These are phyloP conservation scores for Diplodia sapinea DNA, from an alignment of 2,329 filamentous ascomycete genomes.

Conservation along the genomic window DNA sequence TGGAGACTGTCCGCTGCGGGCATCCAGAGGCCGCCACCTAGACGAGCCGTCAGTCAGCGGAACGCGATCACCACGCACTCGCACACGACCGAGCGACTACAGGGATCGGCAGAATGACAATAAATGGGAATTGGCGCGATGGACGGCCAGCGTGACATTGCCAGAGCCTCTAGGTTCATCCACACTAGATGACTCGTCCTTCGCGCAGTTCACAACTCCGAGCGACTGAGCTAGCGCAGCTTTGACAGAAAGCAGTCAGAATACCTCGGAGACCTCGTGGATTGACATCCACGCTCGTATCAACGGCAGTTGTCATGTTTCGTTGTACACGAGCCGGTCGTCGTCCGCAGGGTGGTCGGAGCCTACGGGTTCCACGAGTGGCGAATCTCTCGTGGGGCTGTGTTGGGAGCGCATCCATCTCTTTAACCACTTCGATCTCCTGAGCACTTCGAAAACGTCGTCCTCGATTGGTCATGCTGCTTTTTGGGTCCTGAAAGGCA, in stretches of 20 bases:
- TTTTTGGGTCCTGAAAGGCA: neutral
- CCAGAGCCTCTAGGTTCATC: neutral
- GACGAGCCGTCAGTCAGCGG: conserved; percentile 13
- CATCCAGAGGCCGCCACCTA: conserved; percentile 81
- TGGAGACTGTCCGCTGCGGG: conserved; percentile 71
- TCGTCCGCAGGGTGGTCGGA: neutral
- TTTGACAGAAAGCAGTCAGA: neutral
- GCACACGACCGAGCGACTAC: neutral
- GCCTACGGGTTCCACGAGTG: neutral
- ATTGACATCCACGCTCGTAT: neutral
- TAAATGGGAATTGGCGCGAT: conserved; percentile 7
- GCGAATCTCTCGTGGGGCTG: neutral
- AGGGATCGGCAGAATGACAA: neutral
- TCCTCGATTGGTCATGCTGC: neutral
- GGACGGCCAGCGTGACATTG: conserved; percentile 3
- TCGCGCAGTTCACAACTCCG: neutral
- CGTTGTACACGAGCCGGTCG: neutral
- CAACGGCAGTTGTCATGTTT: neutral
- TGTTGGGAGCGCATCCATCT: neutral
- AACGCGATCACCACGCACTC: conserved; percentile 14
- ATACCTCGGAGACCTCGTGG: neutral
- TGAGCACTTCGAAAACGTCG: too few species aligned
- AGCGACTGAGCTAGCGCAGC: neutral
- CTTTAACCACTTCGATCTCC: neutral
- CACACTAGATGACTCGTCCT: conserved; percentile 2